Percentiles rank a stretch among this genome's conserved stretches.
These are phyloP conservation scores for Lactarius indigo DNA, from an alignment of 768 basidiomycete genomes.

Conservation along the genomic window DNA sequence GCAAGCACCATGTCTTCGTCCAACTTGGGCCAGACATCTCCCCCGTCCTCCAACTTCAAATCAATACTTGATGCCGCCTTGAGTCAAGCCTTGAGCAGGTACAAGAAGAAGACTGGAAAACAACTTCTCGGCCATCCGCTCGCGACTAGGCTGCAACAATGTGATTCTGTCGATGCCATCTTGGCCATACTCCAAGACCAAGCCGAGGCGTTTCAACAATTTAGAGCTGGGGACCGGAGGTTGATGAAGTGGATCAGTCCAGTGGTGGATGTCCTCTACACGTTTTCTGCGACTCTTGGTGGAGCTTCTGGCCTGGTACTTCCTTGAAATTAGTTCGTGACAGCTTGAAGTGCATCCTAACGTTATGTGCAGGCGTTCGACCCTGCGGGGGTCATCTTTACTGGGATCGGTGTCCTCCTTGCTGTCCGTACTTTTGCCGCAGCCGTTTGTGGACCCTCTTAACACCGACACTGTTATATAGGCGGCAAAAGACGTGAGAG, in stretches of 20 bases:
- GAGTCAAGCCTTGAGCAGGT: conserved; percentile 1
- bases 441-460: not conserved
- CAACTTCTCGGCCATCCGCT: conserved; percentile 5
- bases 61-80: not conserved
- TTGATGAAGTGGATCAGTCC: not conserved
- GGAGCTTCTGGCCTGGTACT: not conserved
- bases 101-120: conserved; percentile 1
- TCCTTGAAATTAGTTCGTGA: not conserved
- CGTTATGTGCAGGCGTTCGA: not conserved
- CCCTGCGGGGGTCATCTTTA: not conserved
- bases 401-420: conserved; percentile 8
- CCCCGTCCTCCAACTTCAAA: conserved; percentile 4
- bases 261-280: not conserved
- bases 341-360: not conserved
- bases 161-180: not conserved
- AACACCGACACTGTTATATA: not conserved
- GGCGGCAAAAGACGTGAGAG: not conserved
- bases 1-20: too few species aligned
- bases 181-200: not conserved
- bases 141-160: not conserved
- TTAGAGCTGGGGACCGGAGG: not conserved
- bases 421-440: not conserved
- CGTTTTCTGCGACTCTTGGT: not conserved
- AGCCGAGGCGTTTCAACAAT: not conserved
- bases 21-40: not conserved